Evolutionary conservation across 345 rosid genomes (phyloP).

Genomic region (Passiflora organensis): DNA sequence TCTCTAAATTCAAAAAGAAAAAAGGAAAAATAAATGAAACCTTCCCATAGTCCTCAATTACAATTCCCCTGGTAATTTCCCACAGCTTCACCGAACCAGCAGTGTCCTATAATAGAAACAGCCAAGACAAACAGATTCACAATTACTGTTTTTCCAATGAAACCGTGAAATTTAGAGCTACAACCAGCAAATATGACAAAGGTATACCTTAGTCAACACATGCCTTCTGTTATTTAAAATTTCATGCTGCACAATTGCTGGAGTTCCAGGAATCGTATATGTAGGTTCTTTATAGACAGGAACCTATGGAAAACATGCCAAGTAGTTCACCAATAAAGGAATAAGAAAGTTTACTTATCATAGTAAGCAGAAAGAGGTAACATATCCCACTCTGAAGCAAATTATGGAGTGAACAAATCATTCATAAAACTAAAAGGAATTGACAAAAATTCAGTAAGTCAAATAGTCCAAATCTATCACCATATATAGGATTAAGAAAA

Average conservation of each 20-base stretch:
- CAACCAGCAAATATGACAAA: slow-evolving; percentile 10
- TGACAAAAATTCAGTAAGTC: too few relatives aligned
- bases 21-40: slow-evolving; percentile 23
- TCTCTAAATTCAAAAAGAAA: background rate
- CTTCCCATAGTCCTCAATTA: slow-evolving; percentile 89
- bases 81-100: slow-evolving; percentile 92
- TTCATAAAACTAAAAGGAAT: too few relatives aligned
- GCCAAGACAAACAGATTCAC: slow-evolving; percentile 16
- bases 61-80: slow-evolving; percentile 88
- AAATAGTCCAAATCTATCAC: too few relatives aligned
- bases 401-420: too few relatives aligned
- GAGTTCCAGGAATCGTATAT: slow-evolving; percentile 68
- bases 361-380: too few relatives aligned
- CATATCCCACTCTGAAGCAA: too few relatives aligned
- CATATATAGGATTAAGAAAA: too few relatives aligned
- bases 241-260: slow-evolving; percentile 92
- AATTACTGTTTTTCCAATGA: background rate
- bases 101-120: slow-evolving; percentile 64
- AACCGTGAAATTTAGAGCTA: slow-evolving; percentile 3
- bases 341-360: background rate
- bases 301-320: slow-evolving; percentile 41
- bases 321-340: background rate
- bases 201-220: slow-evolving; percentile 81
- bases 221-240: slow-evolving; percentile 92
- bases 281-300: slow-evolving; percentile 83